These are phyloP conservation scores for Delitschia confertaspora DNA, from an alignment of 495 filamentous ascomycete species.

Conservation along the genomic window DNA sequence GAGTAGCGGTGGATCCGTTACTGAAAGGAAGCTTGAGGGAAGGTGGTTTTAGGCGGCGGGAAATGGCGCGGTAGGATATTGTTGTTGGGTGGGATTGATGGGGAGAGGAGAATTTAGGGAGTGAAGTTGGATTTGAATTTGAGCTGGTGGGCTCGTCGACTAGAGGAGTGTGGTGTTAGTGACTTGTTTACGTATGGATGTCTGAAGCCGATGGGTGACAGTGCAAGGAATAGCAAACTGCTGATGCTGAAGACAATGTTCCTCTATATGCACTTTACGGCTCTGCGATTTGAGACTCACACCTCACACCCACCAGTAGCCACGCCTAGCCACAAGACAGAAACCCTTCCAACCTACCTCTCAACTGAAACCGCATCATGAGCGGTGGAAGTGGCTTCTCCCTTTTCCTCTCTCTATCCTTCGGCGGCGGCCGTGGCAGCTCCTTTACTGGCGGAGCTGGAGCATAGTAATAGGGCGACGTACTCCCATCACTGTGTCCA, in stretches of 20 bases:
- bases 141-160: constrained; percentile 9
- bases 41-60: constrained; percentile 20
- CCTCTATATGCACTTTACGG: background rate
- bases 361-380: constrained; percentile 18
- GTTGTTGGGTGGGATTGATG: constrained; percentile 5
- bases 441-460: constrained; percentile 21
- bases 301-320: background rate
- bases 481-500: background rate
- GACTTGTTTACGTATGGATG: background rate
- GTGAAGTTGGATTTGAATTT: background rate
- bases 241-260: background rate
- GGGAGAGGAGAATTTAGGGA: constrained; percentile 2
- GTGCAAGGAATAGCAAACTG: background rate
- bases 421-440: constrained; percentile 22
- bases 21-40: constrained; percentile 21
- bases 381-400: constrained; percentile 6
- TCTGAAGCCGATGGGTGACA: background rate
- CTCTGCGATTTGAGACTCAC: background rate
- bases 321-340: background rate
- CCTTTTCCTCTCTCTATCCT: constrained; percentile 2
- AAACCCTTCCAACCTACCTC: constrained; percentile 20
- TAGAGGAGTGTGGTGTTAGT: background rate
- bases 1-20: constrained; percentile 26
- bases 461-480: constrained; percentile 16
- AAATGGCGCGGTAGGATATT: constrained; percentile 19